Base-by-base conservation (phyloP, 176 grass and related monocot species). In the Aegilops sharonensis region DNA sequence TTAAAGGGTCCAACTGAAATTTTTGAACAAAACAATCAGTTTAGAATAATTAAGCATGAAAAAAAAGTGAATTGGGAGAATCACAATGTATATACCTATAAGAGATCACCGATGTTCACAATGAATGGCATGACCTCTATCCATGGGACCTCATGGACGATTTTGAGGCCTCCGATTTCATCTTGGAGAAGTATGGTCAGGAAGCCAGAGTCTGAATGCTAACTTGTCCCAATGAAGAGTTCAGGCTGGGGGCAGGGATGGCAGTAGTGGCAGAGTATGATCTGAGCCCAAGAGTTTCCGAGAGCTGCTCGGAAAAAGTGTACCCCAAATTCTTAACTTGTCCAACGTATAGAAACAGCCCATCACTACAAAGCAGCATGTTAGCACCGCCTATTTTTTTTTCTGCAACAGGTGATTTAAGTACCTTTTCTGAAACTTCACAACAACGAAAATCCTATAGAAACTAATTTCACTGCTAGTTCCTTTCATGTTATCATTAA, bases 171-270 rank as follows among this genome's bases (percentile, higher is more conserved):
- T 1, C 86, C 91, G 9, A 87, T 75, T 18, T 69, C 73, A 7
- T 95, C 93, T 57, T 95, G 91, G 4, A 95, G 88, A 71, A 95
- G 86, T 27, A 95, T 39, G 0, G 93, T 95, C 27, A 27, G 27
- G 27, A 27, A 27, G 27, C 27, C 1, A 27, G 27, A 27, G 27
- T 27, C 27, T 27, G 27, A 27, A 27, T 27, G 27, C 27, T 27
- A 61, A 81, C 30, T 89, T 69, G 43, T 86, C 14, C 89, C 89
- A 15, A 92, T 86, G 17, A 91, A 79, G 6, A 27, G 87, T 63
- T 93, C 87, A 62, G 91, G 91, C 82, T 93, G 75, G 3, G 2
- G 89, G 20, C 87, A 96, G 3, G 87, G 87, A 54, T 89, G 91
- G 68, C 87, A 96, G 42, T 93, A 96, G 31, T 96, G 87, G 34